Base-by-base conservation (phyloP, 306 rosid species). In the Dalbergia oliveri region DNA sequence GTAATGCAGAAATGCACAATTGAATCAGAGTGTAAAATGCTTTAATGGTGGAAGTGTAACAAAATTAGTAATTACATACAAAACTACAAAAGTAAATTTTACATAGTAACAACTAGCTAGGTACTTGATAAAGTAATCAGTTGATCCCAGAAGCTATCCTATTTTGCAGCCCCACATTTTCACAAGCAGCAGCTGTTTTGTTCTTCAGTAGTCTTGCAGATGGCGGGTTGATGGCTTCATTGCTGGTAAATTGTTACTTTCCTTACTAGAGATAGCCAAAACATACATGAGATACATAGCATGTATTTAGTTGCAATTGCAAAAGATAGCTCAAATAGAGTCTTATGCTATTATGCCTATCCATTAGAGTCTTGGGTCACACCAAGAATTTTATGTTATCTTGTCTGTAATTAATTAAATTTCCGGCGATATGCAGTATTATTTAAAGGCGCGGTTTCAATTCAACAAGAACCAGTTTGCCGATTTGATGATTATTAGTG, bases 381-480 rank as follows among this genome's bases (percentile, higher is more conserved):
- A 26, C 31, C 31, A 26, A 26, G 31, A 26, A 26, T 2, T 26
- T 26, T 26, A 26, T 10, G 18, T 19, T 7, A 34, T 3, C 11
- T 44, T 43, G 19, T 13, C 19, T 57, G 60, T 54, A 37, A 35
- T 51, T 73, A 64, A 73, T 50, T 58, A 39, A 72, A 75, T 61
- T 69, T 85, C 16, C 1, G 35, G 39, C 71, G 9, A 26, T 35
- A n/a, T 91, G 91, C 97, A 95, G 99, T 95, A 91, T 66, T 93
- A 73, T 87, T 81, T 93, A 44, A 95, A 89, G 90, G 99, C 99
- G 19, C 94, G 96, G 11, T 95, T 93, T 81, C 92, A 88, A 58
- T 95, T 85, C 88, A 79, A 73, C 79, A 95, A 91, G 79, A 80
- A 89, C 83, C 96, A 95, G 85, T 93, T 79, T 64, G 98, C 99